Base-by-base conservation (phyloP, 345 rosid species). In the Moricandia arvensis region DNA sequence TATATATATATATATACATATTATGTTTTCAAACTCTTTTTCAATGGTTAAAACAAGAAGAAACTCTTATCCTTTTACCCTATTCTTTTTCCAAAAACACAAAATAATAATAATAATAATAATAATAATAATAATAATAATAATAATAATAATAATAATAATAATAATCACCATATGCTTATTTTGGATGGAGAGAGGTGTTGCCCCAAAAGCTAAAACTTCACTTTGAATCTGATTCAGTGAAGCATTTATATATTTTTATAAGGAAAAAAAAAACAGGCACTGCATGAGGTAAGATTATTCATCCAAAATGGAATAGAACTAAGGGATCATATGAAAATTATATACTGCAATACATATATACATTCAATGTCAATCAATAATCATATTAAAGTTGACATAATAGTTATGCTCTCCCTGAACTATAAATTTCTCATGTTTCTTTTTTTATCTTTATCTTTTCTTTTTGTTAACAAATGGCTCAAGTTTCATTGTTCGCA, bases 171-270 rank as follows among this genome's bases (percentile, higher is more conserved):
- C 53, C 45, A 59, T 59, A 7, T 71, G 26, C 15, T 31, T 30
- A 15, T 45, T 60, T 71, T 47, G 47, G 60, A 61, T 18, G 67
- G 24, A 26, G 66, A 38, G 57, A 17, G 31, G 30, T 29, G 18
- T 29, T 59, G 43, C 24, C 31, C 67, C 47, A 34, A 63, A 73
- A 63, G 62, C 33, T n/a, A 62, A 24, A 41, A 3, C 4, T 61
- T 27, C 38, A 34, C 69, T 73, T 73, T 27, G 72, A 66, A 74
- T 74, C 73, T 59, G 79, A 75, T 75, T 75, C 79, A 75, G 1
- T 67, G 67, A 65, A 65, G 16, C 61, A 66, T 29, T 64, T 53
- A 63, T 33, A 41, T 43, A 17, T 65, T 29, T n/a, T 57, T 74
- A 31, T 16, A 4, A 38, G 38, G 31, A n/a, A n/a, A n/a, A 41